Percentiles rank a stretch among this genome's conserved stretches.
Conservation (phyloP, 345 rosid genomes). For the Corchorus capsularis region DNA sequence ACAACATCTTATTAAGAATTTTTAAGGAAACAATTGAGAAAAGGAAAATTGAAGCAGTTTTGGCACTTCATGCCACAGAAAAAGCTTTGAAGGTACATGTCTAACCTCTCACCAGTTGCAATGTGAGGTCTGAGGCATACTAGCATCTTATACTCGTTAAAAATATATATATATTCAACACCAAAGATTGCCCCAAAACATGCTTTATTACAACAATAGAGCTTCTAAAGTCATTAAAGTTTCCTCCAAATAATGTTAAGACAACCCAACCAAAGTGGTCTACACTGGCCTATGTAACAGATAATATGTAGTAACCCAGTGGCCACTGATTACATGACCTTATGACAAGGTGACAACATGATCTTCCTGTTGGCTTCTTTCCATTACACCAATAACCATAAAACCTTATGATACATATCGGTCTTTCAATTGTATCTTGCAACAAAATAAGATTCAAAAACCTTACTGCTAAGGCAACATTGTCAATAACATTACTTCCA, state of each 20-base stretch:
- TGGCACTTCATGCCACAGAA: background rate
- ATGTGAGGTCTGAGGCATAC: background rate
- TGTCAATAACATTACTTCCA: background rate
- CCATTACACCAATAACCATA: background rate
- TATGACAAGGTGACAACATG: background rate
- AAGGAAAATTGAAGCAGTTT: background rate
- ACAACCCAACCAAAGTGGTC: background rate
- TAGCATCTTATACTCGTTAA: background rate
- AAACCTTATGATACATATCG: background rate
- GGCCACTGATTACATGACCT: too few relatives aligned
- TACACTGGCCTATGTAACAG: background rate
- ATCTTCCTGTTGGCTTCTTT: background rate
- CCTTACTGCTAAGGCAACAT: background rate
- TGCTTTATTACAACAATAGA: background rate
- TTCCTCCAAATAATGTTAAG: background rate
- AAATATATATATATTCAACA: background rate
- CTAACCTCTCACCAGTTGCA: background rate
- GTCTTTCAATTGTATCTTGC: background rate
- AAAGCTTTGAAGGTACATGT: background rate
- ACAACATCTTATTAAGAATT: constrained; percentile 1
- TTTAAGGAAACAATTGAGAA: background rate
- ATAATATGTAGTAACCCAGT: background rate
- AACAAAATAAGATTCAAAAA: background rate
- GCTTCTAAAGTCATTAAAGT: background rate
- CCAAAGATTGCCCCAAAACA: background rate